Evolutionary conservation across 2,329 filamentous ascomycete species (phyloP).

Genomic region (Nemania sp.): DNA sequence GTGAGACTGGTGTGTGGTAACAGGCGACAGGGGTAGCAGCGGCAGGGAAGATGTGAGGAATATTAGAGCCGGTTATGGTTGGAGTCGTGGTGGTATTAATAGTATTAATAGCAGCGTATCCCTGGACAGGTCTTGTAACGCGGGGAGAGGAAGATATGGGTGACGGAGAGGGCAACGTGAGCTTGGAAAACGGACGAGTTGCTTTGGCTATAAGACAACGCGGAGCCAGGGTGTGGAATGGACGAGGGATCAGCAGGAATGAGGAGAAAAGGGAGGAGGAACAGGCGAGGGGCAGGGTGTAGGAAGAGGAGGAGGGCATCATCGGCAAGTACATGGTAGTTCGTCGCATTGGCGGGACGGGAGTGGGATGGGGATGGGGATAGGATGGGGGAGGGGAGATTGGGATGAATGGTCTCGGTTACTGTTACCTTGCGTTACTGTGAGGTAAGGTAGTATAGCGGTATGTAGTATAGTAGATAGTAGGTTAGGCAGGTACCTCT

Average conservation of each 20-base stretch:
- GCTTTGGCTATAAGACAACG: slow-evolving; percentile 21
- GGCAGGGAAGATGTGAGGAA: slow-evolving; percentile 17
- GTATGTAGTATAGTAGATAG: no score
- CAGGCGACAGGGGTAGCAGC: slow-evolving; percentile 37
- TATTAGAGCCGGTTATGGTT: slow-evolving; percentile 3
- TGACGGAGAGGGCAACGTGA: slow-evolving; percentile 23
- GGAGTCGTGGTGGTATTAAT: background rate
- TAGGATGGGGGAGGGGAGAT: no score
- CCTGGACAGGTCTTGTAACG: slow-evolving; percentile 30
- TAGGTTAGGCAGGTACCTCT: no score
- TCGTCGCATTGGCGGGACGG: slow-evolving; percentile 19
- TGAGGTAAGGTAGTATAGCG: background rate
- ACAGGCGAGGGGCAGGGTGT: slow-evolving; percentile 14
- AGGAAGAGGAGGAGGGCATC: slow-evolving; percentile 21
- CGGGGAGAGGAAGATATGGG: slow-evolving; percentile 19
- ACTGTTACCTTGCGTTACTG: slow-evolving; percentile 1
- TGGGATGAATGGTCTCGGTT: background rate
- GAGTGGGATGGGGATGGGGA: slow-evolving; percentile 15
- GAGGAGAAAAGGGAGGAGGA: slow-evolving; percentile 23
- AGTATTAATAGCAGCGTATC: slow-evolving; percentile 16
- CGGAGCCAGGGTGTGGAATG: slow-evolving; percentile 12
- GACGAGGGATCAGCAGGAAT: slow-evolving; percentile 18
- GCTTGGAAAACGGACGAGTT: slow-evolving; percentile 3
- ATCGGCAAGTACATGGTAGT: slow-evolving; percentile 13
- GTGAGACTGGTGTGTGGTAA: slow-evolving; percentile 22